Evolutionary conservation across 768 basidiomycete species (phyloP), one percentile per base, ranked within the genome.

Genomic region (Boletus vinaceobasis): DNA sequence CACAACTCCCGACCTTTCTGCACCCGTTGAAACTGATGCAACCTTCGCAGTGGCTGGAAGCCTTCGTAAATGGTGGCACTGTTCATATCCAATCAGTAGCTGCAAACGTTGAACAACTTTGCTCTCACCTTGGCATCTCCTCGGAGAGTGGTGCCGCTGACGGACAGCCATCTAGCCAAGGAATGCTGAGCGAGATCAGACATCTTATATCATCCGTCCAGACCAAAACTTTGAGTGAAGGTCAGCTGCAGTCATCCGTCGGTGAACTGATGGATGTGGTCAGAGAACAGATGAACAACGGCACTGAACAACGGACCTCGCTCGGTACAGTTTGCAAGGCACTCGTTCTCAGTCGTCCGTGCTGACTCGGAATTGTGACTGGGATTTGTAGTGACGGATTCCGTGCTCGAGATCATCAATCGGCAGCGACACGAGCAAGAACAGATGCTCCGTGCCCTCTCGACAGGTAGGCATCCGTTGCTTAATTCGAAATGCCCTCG

Each of bases 21-120:
- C 1, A 32, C 36, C 15, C 19, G 33, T 29, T 44, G 4, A 61
- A 43, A 53, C 11, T 15, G 27, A 40, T 26, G 7, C 14, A 21
- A 40, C 45, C 10, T 49, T 19, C 21, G 56, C 53, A 88, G 83
- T 94, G 92, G 92, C 78, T 94, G 39, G 92, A 93, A 60, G 74
- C 83, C 3, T 92, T 93, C 66, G 88, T 92, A 37, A 84, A 83
- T 38, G 84, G 85, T 42, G 85, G 87, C n/a, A 85, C 84, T 0
- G 79, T 80, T 14, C 88, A 91, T 58, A 85, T 90, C 23, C 81
- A 86, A 61, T 72, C 74, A 35, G 74, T 91, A 14, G 79, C 83
- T 10, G 73, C 74, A 17, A 80, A 80, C 47, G 73, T 92, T 1
- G 81, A 88, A 35, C 77, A 79, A 26, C 72, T 93, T 23, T 84